These are phyloP conservation scores for Cercis canadensis DNA, from an alignment of 306 rosid species.

Conservation along the genomic window DNA sequence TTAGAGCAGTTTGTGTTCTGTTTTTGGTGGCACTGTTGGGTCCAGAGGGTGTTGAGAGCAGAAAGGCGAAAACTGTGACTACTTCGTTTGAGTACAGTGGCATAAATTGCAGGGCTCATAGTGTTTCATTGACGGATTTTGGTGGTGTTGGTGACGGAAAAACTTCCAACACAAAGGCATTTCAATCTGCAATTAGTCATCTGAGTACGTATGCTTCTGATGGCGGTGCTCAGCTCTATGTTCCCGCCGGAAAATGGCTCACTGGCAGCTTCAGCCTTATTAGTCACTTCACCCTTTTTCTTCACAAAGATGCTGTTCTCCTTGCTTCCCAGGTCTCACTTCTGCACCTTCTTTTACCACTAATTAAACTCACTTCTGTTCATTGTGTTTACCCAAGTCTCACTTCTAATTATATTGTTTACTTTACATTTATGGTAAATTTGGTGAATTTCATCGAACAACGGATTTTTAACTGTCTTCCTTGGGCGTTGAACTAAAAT, in stretches of 20 bases:
- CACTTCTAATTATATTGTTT: too few relatives aligned
- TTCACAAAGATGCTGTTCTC: conserved; percentile 70
- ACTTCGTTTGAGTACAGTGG: conserved; percentile 60
- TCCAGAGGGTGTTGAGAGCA: conserved; percentile 54
- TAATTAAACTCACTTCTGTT: not conserved
- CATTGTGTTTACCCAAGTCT: too few relatives aligned
- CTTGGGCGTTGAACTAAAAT: not conserved
- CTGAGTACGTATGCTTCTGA: conserved; percentile 57
- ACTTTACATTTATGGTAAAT: too few relatives aligned
- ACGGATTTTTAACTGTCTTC: too few relatives aligned
- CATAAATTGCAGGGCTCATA: conserved; percentile 67
- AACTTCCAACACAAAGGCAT: conserved; percentile 73
- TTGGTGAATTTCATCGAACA: too few relatives aligned
- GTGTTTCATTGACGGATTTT: conserved; percentile 72
- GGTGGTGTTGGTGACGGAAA: conserved; percentile 89
- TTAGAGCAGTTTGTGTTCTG: conserved; percentile 33
- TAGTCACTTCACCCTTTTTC: conserved; percentile 71
- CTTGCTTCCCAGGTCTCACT: conserved; percentile 75
- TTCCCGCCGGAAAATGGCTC: conserved; percentile 86
- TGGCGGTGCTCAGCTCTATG: conserved; percentile 69
- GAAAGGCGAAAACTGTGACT: conserved; percentile 28
- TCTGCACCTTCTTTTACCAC: conserved; percentile 13
- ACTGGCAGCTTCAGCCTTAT: conserved; percentile 81
- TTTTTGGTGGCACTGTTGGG: conserved; percentile 45
- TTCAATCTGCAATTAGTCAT: conserved; percentile 59